Conservation (phyloP, 2,329 filamentous ascomycete species). For the Ceratocystis papillata region DNA sequence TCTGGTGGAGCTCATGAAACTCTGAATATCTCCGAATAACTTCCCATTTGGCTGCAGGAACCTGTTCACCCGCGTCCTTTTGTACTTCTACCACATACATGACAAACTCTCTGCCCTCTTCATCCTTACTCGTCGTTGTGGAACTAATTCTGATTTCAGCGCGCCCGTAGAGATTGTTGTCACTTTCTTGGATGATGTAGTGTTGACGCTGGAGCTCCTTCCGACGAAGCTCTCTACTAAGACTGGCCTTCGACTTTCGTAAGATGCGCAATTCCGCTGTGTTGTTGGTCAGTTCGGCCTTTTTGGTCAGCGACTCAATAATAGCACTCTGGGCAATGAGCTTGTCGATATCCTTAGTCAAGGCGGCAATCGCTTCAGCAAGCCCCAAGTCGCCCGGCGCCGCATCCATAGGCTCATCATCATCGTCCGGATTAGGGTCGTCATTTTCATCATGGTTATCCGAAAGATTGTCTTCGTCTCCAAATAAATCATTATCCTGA, state of each 20-base stretch:
- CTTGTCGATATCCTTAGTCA: conserved; percentile 87
- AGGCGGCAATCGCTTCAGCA: conserved; percentile 77
- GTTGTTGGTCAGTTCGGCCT: conserved; percentile 95
- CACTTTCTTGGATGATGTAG: conserved; percentile 93
- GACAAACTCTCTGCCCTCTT: conserved; percentile 86
- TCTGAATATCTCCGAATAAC: conserved; percentile 92
- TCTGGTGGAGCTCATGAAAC: conserved; percentile 90
- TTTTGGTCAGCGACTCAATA: conserved; percentile 79
- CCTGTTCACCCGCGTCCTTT: conserved; percentile 81
- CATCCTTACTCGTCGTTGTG: conserved; percentile 82
- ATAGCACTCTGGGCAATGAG: conserved; percentile 79
- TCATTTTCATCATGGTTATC: conserved; percentile 72
- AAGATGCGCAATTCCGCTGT: conserved; percentile 84
- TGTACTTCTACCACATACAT: conserved; percentile 89
- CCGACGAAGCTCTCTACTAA: conserved; percentile 81
- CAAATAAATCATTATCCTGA: conserved; percentile 83
- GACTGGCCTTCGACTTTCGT: conserved; percentile 83
- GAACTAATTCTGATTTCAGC: conserved; percentile 83
- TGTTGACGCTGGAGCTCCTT: conserved; percentile 96
- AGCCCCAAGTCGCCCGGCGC: conserved; percentile 88
- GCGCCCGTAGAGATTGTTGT: conserved; percentile 90
- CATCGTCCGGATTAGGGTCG: conserved; percentile 46
- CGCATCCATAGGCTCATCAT: conserved; percentile 84
- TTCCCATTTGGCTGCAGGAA: conserved; percentile 91
- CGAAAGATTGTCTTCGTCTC: conserved; percentile 72